Percentiles rank a stretch among this genome's conserved stretches.
Conservation (phyloP, 495 filamentous ascomycete genomes). For the Penicillium herquei region DNA sequence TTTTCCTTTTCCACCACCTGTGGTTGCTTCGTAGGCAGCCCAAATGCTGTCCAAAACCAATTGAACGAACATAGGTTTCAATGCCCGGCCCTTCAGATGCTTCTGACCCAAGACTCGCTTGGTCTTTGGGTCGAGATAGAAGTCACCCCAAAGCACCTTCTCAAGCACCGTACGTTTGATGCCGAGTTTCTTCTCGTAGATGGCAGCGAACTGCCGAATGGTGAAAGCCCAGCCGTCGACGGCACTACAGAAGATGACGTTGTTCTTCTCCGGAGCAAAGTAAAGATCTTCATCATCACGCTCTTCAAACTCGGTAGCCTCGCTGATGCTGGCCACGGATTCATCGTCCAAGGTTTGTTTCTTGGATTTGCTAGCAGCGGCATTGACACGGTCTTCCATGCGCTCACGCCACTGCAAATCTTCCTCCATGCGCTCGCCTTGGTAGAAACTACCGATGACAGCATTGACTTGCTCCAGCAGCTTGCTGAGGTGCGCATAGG, state of each 20-base stretch:
- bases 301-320: conserved; percentile 71
- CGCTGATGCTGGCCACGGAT: conserved; percentile 33
- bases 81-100: conserved; percentile 83
- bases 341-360: conserved; percentile 51
- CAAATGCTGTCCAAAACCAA: conserved; percentile 94
- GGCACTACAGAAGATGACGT: conserved; percentile 97
- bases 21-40: conserved; percentile 93
- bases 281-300: conserved; percentile 96
- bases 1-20: conserved; percentile 74
- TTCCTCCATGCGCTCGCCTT: conserved; percentile 98
- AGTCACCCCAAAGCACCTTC: conserved; percentile 96
- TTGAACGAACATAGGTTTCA: conserved; percentile 98
- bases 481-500: conserved; percentile 85
- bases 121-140: conserved; percentile 94
- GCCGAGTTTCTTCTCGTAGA: conserved; percentile 96
- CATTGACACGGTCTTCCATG: conserved; percentile 78
- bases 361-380: conserved; percentile 41
- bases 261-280: conserved; percentile 96
- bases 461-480: conserved; percentile 95
- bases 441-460: conserved; percentile 95
- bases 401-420: conserved; percentile 94
- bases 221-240: conserved; percentile 99
- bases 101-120: conserved; percentile 88
- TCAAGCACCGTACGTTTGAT: conserved; percentile 90
- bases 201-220: conserved; percentile 83